These are phyloP conservation scores for Fonsecaea nubica DNA, from an alignment of 2,329 filamentous ascomycete species.

Conservation along the genomic window DNA sequence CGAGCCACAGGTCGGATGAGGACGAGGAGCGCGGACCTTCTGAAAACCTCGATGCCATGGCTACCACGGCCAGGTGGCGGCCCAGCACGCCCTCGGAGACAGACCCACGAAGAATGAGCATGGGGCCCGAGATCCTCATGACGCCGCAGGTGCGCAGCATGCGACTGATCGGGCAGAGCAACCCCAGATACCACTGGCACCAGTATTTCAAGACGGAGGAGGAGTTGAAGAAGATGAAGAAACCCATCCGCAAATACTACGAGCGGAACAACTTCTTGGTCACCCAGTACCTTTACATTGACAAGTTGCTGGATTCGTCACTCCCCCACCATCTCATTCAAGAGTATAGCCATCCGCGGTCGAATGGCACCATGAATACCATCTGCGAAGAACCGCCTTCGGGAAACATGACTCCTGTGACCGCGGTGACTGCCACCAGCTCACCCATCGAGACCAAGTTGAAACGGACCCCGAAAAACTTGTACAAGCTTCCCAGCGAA, in stretches of 20 bases:
- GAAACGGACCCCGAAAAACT: conserved; percentile 81
- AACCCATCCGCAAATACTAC: conserved; percentile 82
- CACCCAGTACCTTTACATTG: conserved; percentile 92
- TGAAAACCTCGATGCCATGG: conserved; percentile 21
- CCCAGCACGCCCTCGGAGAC: conserved; percentile 25
- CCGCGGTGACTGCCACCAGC: conserved; percentile 22
- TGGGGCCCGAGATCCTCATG: conserved; percentile 40
- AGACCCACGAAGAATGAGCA: conserved; percentile 35
- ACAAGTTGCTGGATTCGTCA: conserved; percentile 85
- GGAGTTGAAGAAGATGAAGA: conserved; percentile 73
- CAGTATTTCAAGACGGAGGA: conserved; percentile 83
- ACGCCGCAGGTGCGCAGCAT: conserved; percentile 62
- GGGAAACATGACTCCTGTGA: conserved; percentile 41
- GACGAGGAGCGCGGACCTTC: conserved; percentile 32
- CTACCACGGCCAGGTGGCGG: conserved; percentile 35
- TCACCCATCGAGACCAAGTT: conserved; percentile 54
- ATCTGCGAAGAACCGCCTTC: conserved; percentile 71
- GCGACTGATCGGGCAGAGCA: conserved; percentile 86
- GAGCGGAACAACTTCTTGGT: conserved; percentile 87
- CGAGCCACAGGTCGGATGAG: conserved; percentile 34
- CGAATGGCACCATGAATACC: conserved; percentile 67
- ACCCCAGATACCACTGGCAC: conserved; percentile 83
- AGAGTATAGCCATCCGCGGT: conserved; percentile 74
- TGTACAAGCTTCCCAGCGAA: conserved; percentile 76
- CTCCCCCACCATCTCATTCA: conserved; percentile 91